Evolutionary conservation across 2,329 filamentous ascomycete genomes (phyloP).

Genomic region (Monilinia vaccinii-corymbosi): DNA sequence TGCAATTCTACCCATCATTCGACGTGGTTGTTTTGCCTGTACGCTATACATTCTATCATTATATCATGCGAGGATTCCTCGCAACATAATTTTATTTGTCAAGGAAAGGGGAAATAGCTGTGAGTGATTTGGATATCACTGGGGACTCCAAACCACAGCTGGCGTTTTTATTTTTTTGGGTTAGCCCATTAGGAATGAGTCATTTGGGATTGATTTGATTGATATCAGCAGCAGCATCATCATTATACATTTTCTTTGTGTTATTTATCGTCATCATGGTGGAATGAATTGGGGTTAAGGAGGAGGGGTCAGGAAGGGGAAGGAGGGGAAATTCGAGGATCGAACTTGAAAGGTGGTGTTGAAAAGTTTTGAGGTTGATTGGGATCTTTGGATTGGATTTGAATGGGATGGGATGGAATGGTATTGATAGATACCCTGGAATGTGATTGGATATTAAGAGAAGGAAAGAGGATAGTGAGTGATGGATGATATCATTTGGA

Average conservation of each 20-base stretch:
- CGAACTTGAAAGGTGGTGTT: background rate
- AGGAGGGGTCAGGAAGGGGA: background rate
- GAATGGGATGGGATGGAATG: background rate
- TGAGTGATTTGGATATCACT: background rate
- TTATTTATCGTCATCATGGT: background rate
- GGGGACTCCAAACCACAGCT: background rate
- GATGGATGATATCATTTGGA: too few species aligned
- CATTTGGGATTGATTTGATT: background rate
- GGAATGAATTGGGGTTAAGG: background rate
- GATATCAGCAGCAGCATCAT: background rate
- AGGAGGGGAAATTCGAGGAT: background rate
- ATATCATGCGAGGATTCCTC: background rate
- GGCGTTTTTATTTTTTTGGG: background rate
- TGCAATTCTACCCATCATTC: background rate
- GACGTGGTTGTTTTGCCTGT: background rate
- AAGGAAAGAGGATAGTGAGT: background rate
- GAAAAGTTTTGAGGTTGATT: background rate
- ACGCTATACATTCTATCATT: background rate
- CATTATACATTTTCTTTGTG: background rate
- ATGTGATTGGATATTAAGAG: background rate
- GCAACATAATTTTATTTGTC: constrained; percentile 12
- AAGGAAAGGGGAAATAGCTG: background rate
- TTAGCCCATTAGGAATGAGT: too few species aligned
- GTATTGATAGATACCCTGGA: background rate
- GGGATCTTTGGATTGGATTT: background rate